Percentiles rank a stretch among this genome's conserved stretches.
Evolutionary conservation across 768 basidiomycete genomes (phyloP).

Genomic region (Leucosporidium yakuticum): DNA sequence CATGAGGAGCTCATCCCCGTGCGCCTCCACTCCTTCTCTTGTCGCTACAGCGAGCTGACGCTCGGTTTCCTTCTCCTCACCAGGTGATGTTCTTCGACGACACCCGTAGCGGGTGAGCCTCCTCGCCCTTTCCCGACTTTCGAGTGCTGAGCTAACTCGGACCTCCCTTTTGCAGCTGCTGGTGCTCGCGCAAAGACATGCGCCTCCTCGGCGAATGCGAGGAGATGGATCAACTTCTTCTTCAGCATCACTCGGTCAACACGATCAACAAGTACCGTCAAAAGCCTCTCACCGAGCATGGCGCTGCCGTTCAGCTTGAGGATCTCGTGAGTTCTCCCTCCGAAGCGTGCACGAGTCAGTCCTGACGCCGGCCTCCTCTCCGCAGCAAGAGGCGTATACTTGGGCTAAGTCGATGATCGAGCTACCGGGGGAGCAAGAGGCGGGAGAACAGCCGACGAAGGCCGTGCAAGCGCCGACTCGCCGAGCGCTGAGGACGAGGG

Average conservation of each 20-base stretch:
- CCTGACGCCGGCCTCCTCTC: too few species aligned
- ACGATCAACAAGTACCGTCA: neutral
- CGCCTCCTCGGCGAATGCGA: conserved; percentile 15
- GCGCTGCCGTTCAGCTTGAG: too few species aligned
- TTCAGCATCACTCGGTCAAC: neutral
- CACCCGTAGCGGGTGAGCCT: neutral
- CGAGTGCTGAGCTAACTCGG: neutral
- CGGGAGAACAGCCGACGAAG: too few species aligned
- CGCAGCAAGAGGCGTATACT: too few species aligned
- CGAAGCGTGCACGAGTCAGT: too few species aligned
- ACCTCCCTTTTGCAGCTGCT: conserved; percentile 1
- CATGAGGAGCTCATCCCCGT: neutral
- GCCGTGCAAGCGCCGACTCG: too few species aligned
- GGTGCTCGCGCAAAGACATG: neutral
- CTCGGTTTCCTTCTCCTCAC: neutral
- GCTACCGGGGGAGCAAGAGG: too few species aligned
- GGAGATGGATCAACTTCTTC: conserved; percentile 18
- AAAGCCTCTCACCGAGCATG: too few species aligned
- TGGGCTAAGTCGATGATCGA: too few species aligned
- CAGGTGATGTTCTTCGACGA: conserved; percentile 10
- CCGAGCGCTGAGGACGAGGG: too few species aligned
- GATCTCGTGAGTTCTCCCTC: too few species aligned
- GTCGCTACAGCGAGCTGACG: neutral
- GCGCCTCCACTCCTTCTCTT: neutral
- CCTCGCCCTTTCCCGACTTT: neutral